Evolutionary conservation across 805 yeast genomes (phyloP), one percentile per base, ranked within the genome.

Genomic region (Teunomyces atbi): DNA sequence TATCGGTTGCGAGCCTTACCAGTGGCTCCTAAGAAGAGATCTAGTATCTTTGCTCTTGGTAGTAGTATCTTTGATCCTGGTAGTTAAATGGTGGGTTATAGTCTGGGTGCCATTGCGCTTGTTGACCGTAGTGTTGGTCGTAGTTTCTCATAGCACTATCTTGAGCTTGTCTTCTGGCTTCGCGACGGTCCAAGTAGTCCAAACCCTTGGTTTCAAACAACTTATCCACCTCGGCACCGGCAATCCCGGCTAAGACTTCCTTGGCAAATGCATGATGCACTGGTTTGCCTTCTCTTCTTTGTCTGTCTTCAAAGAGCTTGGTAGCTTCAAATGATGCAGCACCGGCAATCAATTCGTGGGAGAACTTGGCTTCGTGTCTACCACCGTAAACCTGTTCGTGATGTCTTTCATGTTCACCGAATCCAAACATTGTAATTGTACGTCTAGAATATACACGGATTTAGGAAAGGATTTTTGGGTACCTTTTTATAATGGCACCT

Each of bases 191-290:
- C 58, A 63, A 60, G 56, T 59, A 60, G 54, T 62, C 66, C 49
- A 63, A 61, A 16, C 68, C 68, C 51, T 60, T 62, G 43, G 68
- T 63, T 47, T 63, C 68, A 45, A 63, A 57, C 54, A 63, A 61
- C 56, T 62, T 62, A 57, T 63, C 68, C 38, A 63, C 64, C 47
- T 63, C 68, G 28, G 53, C 66, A 47, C 66, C 68, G 26, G 60
- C 68, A 51, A 63, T 40, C 29, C 66, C 66, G 18, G 61, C 63
- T 41, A 63, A 46, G 26, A 55, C 10, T 44, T 63, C 66, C 51
- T 62, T 63, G 45, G 66, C 68, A 38, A 62, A 61, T 10, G 56
- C 52, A 48, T 63, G 68, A 47, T 54, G 48, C 26, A 62, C 66
- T 33, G 68, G 66, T 54, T 61, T 61, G 19, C 68, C 68, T 52